Evolutionary conservation across 1,284 basidiomycete genomes (phyloP), one percentile per base, ranked within the genome.

Genomic region (Stygiomarasmius scandens): DNA sequence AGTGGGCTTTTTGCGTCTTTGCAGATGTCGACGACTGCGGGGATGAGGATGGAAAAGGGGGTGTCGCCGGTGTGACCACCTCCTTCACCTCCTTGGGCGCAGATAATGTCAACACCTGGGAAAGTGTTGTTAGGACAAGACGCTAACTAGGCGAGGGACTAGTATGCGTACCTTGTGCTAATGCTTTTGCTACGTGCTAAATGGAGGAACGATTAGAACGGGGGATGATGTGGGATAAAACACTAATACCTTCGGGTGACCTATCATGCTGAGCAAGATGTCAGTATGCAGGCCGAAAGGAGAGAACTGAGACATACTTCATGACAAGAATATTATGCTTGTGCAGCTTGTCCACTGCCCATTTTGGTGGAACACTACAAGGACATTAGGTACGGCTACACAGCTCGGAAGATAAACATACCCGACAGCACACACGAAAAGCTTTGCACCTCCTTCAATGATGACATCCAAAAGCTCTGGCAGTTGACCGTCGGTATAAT

Each of bases 401-500:
- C n/a, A n/a, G n/a, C n/a, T n/a, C n/a, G n/a, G n/a, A 49, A 32
- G 16, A 38, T 29, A 22, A 16, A 49, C 56, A 25, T 55, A 61
- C 59, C 58, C 93, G 23, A 92, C 81, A 6, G 91, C 93, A 61
- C 88, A 92, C 10, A 95, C 92, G 63, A 95, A 95, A 34, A 95
- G 76, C 29, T 86, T 79, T 0, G 88, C 86, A 61, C 86, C 87
- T 68, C 84, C 84, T 64, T 84, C 79, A 67, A 95, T 91, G 62
- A 95, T 90, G 51, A 95, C 85, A 59, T 92, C 86, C 49, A 90
- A 83, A 29, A 95, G 81, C 59, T 89, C 86, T 20, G 83, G 77
- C 0, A 93, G 79, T 62, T 91, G 85, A 2, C 92, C 92, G 27
- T 83, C 81, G 11, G 90, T 91, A 65, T 92, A 92, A 66, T 92